phyloP scores from a whole-genome alignment of 768 basidiomycete species.

The Brasilioporus rufonigricans region DNA sequence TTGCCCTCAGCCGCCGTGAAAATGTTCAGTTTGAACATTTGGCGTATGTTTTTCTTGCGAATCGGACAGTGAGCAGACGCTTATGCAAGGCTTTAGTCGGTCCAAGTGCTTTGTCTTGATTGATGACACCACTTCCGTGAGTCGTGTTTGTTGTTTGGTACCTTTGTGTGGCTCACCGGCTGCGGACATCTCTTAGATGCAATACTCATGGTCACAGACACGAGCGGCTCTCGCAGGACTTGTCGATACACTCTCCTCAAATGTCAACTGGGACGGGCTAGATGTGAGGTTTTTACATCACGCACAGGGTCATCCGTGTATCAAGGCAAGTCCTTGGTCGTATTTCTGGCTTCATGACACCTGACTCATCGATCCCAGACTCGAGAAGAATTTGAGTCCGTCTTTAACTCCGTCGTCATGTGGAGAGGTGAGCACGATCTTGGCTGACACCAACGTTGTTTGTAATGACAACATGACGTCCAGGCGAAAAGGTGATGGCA shows the following conservation, averaged over 20 bases:
- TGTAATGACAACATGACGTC: neutral
- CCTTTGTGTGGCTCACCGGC: neutral
- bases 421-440: conserved; percentile 18
- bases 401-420: conserved; percentile 19
- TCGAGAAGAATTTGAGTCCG: conserved; percentile 11
- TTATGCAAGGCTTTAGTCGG: conserved; percentile 12
- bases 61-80: neutral
- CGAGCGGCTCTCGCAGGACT: conserved; percentile 16
- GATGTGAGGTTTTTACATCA: conserved; percentile 21
- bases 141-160: neutral
- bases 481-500: conserved; percentile 17
- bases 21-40: conserved; percentile 17
- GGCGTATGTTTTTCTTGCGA: conserved; percentile 10
- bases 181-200: conserved; percentile 14
- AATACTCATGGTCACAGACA: conserved; percentile 20
- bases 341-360: too few relatives aligned
- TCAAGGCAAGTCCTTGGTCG: conserved; percentile 8
- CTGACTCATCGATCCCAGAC: conserved; percentile 6
- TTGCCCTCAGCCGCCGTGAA: conserved; percentile 11
- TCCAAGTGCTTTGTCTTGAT: conserved; percentile 23
- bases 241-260: conserved; percentile 10
- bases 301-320: neutral
- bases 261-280: conserved; percentile 16
- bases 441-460: neutral
- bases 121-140: conserved; percentile 22